These are phyloP conservation scores for Kurtzmaniella cleridarum DNA, from an alignment of 805 yeast genomes.

Conservation along the genomic window DNA sequence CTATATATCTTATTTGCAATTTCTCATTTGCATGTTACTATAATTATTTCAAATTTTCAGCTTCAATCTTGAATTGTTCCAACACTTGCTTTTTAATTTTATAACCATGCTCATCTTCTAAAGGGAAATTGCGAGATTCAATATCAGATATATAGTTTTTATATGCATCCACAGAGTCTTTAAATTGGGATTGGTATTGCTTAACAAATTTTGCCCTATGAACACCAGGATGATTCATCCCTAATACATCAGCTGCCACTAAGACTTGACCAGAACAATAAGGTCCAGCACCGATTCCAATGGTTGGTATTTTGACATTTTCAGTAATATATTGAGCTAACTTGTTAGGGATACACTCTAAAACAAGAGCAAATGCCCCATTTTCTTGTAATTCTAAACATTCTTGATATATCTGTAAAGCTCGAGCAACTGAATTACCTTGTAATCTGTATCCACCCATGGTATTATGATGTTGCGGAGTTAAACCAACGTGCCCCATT, in stretches of 20 bases:
- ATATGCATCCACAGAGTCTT: slow-evolving; percentile 47
- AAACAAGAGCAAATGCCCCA: slow-evolving; percentile 69
- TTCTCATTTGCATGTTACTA: background rate
- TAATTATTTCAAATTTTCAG: slow-evolving; percentile 2
- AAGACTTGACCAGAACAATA: slow-evolving; percentile 83
- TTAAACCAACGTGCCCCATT: slow-evolving; percentile 86
- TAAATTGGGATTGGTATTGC: slow-evolving; percentile 50
- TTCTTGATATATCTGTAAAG: slow-evolving; percentile 54
- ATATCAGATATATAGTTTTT: slow-evolving; percentile 58
- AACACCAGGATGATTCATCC: slow-evolving; percentile 54
- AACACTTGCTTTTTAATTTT: slow-evolving; percentile 61
- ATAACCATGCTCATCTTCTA: slow-evolving; percentile 55
- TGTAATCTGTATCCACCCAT: slow-evolving; percentile 88
- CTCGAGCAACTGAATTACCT: slow-evolving; percentile 54
- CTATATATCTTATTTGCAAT: background rate
- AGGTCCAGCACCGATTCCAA: slow-evolving; percentile 95
- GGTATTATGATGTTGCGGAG: slow-evolving; percentile 79
- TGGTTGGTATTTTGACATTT: slow-evolving; percentile 65
- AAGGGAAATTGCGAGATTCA: slow-evolving; percentile 52
- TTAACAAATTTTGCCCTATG: slow-evolving; percentile 70
- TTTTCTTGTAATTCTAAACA: slow-evolving; percentile 66
- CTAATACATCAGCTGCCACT: slow-evolving; percentile 80
- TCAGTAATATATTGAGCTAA: slow-evolving; percentile 63
- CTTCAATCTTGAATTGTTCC: slow-evolving; percentile 15
- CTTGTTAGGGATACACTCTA: slow-evolving; percentile 82